phyloP scores from a whole-genome alignment of 345 rosid species.

The Sonneratia caseolaris region DNA sequence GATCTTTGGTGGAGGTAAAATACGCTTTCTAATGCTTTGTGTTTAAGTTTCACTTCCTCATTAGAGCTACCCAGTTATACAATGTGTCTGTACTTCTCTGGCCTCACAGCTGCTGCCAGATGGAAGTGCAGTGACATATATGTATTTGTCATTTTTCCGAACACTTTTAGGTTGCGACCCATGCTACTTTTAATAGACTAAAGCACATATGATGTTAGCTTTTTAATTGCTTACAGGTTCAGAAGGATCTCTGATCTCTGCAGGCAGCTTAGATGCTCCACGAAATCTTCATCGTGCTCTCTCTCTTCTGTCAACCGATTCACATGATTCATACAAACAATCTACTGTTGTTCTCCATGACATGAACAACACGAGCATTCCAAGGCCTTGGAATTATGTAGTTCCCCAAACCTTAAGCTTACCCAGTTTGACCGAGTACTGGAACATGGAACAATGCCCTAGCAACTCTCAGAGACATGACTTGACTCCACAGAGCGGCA shows the following conservation, averaged over 20 bases:
- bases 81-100: not conserved
- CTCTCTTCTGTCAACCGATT: constrained; percentile 98
- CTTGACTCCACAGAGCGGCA: constrained; percentile 3
- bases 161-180: not conserved
- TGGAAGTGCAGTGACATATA: not conserved
- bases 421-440: not conserved
- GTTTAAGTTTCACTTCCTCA: not conserved
- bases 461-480: not conserved
- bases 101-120: not conserved
- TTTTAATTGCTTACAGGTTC: constrained; percentile 28
- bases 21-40: not conserved
- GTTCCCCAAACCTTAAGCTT: constrained; percentile 5
- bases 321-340: constrained; percentile 45
- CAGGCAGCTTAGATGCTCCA: constrained; percentile 35
- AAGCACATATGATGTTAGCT: not conserved
- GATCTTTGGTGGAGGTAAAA: constrained; percentile 20
- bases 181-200: not conserved
- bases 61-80: too few species aligned
- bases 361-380: constrained; percentile 2
- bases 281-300: constrained; percentile 89
- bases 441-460: constrained; percentile 10
- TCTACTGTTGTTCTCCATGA: constrained; percentile 9
- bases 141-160: not conserved
- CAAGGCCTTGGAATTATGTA: constrained; percentile 5
- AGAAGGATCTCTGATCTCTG: constrained; percentile 45